Percentiles rank a stretch among this genome's conserved stretches.
Conservation (phyloP, 75 land plant species). For the Gnetum montanum region DNA sequence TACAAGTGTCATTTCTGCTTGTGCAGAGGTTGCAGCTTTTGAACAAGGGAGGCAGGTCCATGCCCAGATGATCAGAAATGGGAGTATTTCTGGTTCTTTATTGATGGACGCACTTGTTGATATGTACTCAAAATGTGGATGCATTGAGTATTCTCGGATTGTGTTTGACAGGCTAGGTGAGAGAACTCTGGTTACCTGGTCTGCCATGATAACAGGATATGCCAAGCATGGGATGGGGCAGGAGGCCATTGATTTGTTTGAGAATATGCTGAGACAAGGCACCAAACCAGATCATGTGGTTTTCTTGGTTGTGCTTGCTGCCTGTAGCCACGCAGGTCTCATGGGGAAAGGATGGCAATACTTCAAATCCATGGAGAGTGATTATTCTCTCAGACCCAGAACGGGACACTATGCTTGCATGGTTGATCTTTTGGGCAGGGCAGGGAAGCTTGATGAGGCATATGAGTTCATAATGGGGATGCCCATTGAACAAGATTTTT, state of each 20-base stretch:
- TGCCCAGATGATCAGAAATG: conserved; percentile 1
- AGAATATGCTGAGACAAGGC: conserved; percentile 2
- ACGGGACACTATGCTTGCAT: conserved; percentile 12
- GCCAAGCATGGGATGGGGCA: conserved; percentile 9
- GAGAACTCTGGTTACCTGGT: conserved; percentile 7
- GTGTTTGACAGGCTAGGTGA: conserved; percentile 6
- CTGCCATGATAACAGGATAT: conserved; percentile 10
- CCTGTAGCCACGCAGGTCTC: conserved; percentile 6
- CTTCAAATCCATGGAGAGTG: conserved; percentile 4
- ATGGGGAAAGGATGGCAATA: background rate
- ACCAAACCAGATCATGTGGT: conserved; percentile 8
- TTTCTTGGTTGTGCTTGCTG: conserved; percentile 8
- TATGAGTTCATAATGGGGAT: conserved; percentile 10
- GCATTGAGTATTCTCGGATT: conserved; percentile 1
- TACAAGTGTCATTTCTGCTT: conserved; percentile 2
- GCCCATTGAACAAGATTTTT: conserved; percentile 10
- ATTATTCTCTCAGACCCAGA: background rate
- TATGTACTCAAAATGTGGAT: conserved; percentile 5
- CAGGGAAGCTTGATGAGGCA: conserved; percentile 16
- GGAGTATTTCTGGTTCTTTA: background rate
- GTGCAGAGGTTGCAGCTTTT: background rate
- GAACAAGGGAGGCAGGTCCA: conserved; percentile 6
- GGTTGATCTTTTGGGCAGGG: conserved; percentile 11
- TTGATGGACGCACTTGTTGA: conserved; percentile 3
- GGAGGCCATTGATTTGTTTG: conserved; percentile 9